Base-by-base conservation (phyloP, 108 stramenopile genomes). In the Skeletonema costatum region DNA sequence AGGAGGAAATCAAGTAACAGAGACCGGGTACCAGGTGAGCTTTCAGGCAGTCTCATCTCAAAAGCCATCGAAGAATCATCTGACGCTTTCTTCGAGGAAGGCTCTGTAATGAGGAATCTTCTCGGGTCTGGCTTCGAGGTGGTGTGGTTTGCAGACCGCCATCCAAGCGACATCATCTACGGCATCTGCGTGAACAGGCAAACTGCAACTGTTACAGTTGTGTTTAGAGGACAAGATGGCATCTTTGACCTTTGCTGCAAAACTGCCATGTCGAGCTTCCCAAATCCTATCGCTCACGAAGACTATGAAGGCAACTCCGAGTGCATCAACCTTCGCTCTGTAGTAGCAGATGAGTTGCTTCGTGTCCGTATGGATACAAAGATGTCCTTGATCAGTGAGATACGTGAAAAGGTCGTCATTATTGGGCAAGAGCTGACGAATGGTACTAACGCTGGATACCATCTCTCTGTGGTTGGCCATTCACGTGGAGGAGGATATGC, bases 261-360 rank as follows among this genome's bases (percentile, higher is more conserved):
- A 30, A 66, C 66, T 48, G 16, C 9, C 32, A 66, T 60, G 38
- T 61, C 65, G 10, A 66, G 14, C 2, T 74, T 66, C 33, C 33
- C 65, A 1, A 74, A 74, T 35, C 66, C 73, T 13, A 74, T 74
- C 66, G 17, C 32, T 10, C 71, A 73, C 35, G 71, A 71, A 62
- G 71, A 71, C 60, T 63, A 62, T 32, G 48, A 48, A 30, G 71
- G 71, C 25, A 71, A 62, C 33, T 62, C 39, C 4, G 71, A 71
- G 25, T 42, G 13, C 41, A 71, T 71, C 42, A 71, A 62, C 0
- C 60, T 71, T 4, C 71, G 71, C 10, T 38, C 59, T 17, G 31
- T 41, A 16, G 60, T 62, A 2, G 38, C 60, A 16, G 60, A 71
- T 33, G 71, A 71, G 60, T 61, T 71, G 60, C 19, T 71, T 36